Evolutionary conservation across 257 asterid genomes (phyloP), one percentile per base, ranked within the genome.

Genomic region (Fraxinus quadrangulata): DNA sequence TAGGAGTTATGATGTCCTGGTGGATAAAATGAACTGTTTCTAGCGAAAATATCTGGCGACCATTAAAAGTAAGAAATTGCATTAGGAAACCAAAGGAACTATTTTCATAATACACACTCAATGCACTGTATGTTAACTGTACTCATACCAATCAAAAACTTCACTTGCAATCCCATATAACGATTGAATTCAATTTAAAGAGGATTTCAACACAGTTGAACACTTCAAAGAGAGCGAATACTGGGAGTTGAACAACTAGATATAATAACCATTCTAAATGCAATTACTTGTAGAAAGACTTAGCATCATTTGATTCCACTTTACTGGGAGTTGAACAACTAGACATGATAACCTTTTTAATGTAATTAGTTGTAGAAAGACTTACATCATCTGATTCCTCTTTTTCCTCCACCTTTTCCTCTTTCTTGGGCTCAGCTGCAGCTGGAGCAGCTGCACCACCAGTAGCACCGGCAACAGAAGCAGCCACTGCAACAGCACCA

Each of bases 351-450:
- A 5, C 66, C 21, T 3, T 56, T 56, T 17, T 14, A 56, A 56
- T n/a, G 1, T 14, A 59, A 59, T n/a, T 59, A 59, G 3, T 21
- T 59, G 67, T 6, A 37, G 68, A 24, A 51, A 12, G 7, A 75
- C 85, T 82, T 73, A 82, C 84, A 17, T 79, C 86, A 75, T 83
- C 83, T n/a, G 83, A 83, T 71, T 83, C 86, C 49, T 83, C 83
- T 59, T 83, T 77, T 81, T 83, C 86, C 47, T 79, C 83, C 23
- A 78, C 83, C 72, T 79, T 83, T 77, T 83, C 86, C 70, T 83
- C 86, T 72, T 83, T 83, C 79, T 83, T 83, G 77, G 86, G 0
- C 77, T 83, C 86, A 5, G 71, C 84, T 19, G 86, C 86, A 72
- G 83, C 77, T 1, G 74, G 77, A 24, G 86, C 86, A 72, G 81